Evolutionary conservation across 2,329 filamentous ascomycete species (phyloP).

Genomic region (Aureobasidium leucospermi): DNA sequence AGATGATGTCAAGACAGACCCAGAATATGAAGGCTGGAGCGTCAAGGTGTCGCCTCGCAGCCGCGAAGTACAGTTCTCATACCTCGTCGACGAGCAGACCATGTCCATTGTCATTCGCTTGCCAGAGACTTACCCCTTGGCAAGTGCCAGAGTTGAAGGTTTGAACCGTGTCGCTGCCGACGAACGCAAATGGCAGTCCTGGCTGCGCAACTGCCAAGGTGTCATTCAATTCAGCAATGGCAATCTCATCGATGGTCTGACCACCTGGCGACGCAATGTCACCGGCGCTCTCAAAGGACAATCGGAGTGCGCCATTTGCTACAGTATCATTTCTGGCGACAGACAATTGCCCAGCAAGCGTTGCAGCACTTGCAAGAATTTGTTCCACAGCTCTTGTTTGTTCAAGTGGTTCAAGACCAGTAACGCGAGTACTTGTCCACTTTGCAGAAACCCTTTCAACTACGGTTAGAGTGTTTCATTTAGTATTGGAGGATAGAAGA

Average conservation of each 20-base stretch:
- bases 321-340: constrained; percentile 84
- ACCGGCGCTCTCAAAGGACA: constrained; percentile 84
- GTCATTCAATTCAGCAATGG: constrained; percentile 92
- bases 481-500: neutral
- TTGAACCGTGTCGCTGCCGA: constrained; percentile 78
- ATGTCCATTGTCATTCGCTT: constrained; percentile 77
- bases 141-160: constrained; percentile 66
- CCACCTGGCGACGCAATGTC: constrained; percentile 80
- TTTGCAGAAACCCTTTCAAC: constrained; percentile 83
- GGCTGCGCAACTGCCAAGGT: constrained; percentile 81
- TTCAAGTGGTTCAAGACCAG: constrained; percentile 97
- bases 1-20: constrained; percentile 28
- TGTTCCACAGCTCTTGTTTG: constrained; percentile 83
- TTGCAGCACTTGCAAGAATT: constrained; percentile 86
- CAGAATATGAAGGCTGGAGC: constrained; percentile 47
- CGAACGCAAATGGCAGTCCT: constrained; percentile 87
- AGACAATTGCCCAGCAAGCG: constrained; percentile 86
- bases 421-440: constrained; percentile 81
- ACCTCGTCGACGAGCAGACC: constrained; percentile 79
- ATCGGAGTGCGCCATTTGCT: constrained; percentile 93
- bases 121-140: constrained; percentile 74
- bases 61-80: constrained; percentile 73
- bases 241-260: constrained; percentile 76
- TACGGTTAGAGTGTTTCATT: constrained; percentile 34
- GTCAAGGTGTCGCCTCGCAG: constrained; percentile 66